These are phyloP conservation scores for Vicia faba DNA, from an alignment of 306 rosid genomes.

Conservation along the genomic window DNA sequence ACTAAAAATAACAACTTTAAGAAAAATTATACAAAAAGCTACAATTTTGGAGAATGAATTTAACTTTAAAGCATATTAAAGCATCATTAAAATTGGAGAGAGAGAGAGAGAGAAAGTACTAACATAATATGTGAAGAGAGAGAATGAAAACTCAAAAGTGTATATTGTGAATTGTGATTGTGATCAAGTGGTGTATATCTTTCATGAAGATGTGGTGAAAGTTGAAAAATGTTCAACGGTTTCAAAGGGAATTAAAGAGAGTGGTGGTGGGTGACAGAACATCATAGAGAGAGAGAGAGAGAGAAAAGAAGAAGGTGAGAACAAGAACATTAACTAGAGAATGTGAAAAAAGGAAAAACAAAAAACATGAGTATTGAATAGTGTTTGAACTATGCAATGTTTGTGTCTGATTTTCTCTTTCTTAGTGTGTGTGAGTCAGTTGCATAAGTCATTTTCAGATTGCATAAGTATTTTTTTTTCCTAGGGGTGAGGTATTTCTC, in stretches of 20 bases:
- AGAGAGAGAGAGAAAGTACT: conserved; percentile 35
- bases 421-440: conserved; percentile 43
- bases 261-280: conserved; percentile 37
- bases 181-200: not conserved
- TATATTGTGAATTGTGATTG: conserved; percentile 8
- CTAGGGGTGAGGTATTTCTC: conserved; percentile 39
- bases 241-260: conserved; percentile 47
- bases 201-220: conserved; percentile 29
- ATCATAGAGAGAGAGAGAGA: conserved; percentile 36
- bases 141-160: conserved; percentile 34
- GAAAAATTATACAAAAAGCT: conserved; percentile 22
- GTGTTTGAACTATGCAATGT: conserved; percentile 23
- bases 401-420: conserved; percentile 27
- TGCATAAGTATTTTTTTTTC: conserved; percentile 39
- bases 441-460: conserved; percentile 68
- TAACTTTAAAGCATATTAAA: not conserved
- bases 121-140: conserved; percentile 41
- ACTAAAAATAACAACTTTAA: conserved; percentile 8
- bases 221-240: conserved; percentile 50
- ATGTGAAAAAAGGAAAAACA: conserved; percentile 24
- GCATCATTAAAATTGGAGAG: conserved; percentile 10
- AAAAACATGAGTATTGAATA: conserved; percentile 36
- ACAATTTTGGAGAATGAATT: conserved; percentile 30
- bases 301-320: conserved; percentile 36
- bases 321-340: conserved; percentile 42